Conservation (phyloP, 148 eudicot species). For the Camellia japonica region DNA sequence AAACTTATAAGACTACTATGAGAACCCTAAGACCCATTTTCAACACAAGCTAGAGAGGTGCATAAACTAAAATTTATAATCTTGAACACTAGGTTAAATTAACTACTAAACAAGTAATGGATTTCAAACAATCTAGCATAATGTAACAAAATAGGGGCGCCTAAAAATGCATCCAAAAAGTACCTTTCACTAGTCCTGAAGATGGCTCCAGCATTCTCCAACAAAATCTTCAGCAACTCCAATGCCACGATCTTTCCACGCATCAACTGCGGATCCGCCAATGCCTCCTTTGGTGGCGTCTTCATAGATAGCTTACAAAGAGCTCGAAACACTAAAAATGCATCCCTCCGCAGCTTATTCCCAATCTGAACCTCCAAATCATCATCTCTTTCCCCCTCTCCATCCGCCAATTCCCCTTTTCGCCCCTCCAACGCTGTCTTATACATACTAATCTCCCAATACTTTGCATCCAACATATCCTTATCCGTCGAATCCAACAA, state of each 20-base stretch:
- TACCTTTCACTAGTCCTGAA: conserved; percentile 99
- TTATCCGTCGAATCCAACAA: conserved; percentile 95
- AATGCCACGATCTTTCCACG: conserved; percentile 91
- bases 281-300: conserved; percentile 94
- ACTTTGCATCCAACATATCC: conserved; percentile 99
- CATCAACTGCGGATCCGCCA: conserved; percentile 81
- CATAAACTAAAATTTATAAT: neutral
- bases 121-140: conserved; percentile 1
- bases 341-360: conserved; percentile 91
- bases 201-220: conserved; percentile 98
- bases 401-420: conserved; percentile 90
- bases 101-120: neutral
- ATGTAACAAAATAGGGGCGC: neutral
- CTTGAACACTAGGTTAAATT: neutral
- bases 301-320: conserved; percentile 96
- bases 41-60: neutral
- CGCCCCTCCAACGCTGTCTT: conserved; percentile 92
- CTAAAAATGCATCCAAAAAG: neutral
- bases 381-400: conserved; percentile 79
- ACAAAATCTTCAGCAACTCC: conserved; percentile 96
- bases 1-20: neutral
- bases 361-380: conserved; percentile 96
- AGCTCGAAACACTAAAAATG: conserved; percentile 92
- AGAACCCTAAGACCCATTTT: neutral
- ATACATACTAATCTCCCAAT: conserved; percentile 99